These are phyloP conservation scores for Mortierella sp. DNA, from an alignment of 371 early-diverging fungal species.

Conservation along the genomic window DNA sequence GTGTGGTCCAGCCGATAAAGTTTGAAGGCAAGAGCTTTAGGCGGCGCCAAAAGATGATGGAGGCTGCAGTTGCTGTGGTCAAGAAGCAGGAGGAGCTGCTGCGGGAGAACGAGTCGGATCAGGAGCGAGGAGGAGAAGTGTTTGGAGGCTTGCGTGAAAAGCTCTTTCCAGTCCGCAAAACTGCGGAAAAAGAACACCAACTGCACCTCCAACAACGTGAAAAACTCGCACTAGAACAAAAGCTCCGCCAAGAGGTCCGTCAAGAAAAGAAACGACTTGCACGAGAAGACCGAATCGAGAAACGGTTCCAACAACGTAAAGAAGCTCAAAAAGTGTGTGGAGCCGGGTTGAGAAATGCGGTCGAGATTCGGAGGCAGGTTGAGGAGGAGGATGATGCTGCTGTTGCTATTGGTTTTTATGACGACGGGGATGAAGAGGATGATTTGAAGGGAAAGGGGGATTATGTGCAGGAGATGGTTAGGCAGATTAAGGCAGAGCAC, in stretches of 20 bases:
- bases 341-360: neutral
- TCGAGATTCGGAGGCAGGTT: neutral
- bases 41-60: constrained; percentile 12
- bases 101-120: neutral
- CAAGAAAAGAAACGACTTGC: neutral
- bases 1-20: neutral
- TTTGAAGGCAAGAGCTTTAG: constrained; percentile 8
- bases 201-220: neutral
- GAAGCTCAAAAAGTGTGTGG: neutral
- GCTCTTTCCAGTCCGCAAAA: neutral
- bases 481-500: neutral
- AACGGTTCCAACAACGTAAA: neutral
- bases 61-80: neutral
- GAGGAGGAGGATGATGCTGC: neutral
- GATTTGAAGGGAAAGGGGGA: neutral
- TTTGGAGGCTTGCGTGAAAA: neutral
- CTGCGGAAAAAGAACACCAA: neutral
- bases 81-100: neutral
- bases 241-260: neutral
- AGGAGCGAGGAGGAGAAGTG: neutral
- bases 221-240: neutral
- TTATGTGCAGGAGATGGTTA: neutral
- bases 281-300: neutral
- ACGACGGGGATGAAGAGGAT: neutral
- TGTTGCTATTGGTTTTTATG: neutral